Base-by-base conservation (phyloP, 2,329 filamentous ascomycete species). In the Fusarium sp. region DNA sequence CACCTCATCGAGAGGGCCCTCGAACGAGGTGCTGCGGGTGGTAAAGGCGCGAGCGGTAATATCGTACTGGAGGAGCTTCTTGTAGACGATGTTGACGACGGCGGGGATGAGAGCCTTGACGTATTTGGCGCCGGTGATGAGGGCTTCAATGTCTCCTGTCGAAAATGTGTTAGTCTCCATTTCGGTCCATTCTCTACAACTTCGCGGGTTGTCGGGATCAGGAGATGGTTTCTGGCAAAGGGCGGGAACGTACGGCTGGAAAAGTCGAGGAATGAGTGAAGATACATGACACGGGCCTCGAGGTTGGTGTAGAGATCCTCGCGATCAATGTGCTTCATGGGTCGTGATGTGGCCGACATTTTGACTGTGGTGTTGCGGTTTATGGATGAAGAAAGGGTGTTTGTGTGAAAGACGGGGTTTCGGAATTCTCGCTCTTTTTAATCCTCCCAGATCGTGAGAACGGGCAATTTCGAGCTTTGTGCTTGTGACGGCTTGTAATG, bases 1-100 rank as follows among this genome's bases (percentile, higher is more conserved):
- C 58, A 85, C 86, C 6, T 89, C 87, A 69, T 94, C 91, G 16
- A 93, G 86, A 4, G 91, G 90, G 0, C 90, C 91, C 74, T 94
- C 91, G 71, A 91, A 92, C 47, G 89, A 90, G 2, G 89, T 91
- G 70, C 87, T 89, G 24, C 87, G 83, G 1, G 89, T 90, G 67
- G 90, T 88, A 80, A 96, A 94, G 16, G 93, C 93, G 62, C 93
- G 89, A 1, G 94, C 93, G 5, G 94, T 96, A 81, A 96, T 94
- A 80, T 96, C 94, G 82, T 93, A 94, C 78, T 91, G 89, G 13
- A 96, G 86, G 1, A 96, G 88, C 80, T 96, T 96, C 79, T 91
- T 91, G 85, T 96, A 96, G 37, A 96, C 93, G 69, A 95, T 93
- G 82, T 95, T 94, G 78, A 96, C 93, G 24, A 96, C 89, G 54